phyloP scores from a whole-genome alignment of 345 rosid species.

The Euphorbia peplus region DNA sequence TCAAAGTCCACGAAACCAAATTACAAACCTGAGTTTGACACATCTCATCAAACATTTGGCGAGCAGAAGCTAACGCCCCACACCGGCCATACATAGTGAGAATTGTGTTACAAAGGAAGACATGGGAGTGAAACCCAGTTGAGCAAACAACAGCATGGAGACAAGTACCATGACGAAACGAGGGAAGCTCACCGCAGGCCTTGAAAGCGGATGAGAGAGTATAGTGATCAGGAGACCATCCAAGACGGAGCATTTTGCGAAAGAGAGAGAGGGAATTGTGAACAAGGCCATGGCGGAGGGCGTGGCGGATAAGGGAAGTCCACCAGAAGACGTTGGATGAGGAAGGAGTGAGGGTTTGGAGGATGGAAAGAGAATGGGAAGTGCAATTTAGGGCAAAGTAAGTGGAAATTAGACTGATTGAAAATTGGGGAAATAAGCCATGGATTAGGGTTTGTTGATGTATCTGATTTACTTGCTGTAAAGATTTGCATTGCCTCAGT shows the following conservation, averaged over 20 bases:
- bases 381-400: constrained; percentile 67
- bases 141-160: constrained; percentile 43
- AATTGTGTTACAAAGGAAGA: constrained; percentile 64
- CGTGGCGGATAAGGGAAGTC: too few relatives aligned
- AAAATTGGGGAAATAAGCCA: constrained; percentile 38
- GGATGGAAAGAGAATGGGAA: too few relatives aligned
- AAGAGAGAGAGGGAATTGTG: constrained; percentile 38
- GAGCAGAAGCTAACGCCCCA: constrained; percentile 45
- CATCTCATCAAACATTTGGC: constrained; percentile 74
- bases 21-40: constrained; percentile 38
- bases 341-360: constrained; percentile 50
- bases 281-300: constrained; percentile 34
- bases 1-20: constrained; percentile 75
- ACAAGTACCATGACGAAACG: constrained; percentile 38
- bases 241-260: constrained; percentile 44
- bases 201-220: constrained; percentile 74
- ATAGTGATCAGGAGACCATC: constrained; percentile 69
- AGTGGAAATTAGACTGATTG: constrained; percentile 57
- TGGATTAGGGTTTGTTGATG: constrained; percentile 62
- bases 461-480: constrained; percentile 48
- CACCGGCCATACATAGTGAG: constrained; percentile 66
- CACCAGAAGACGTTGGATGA: constrained; percentile 52
- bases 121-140: constrained; percentile 54
- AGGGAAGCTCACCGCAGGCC: constrained; percentile 63
- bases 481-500: constrained; percentile 54